Evolutionary conservation across 768 basidiomycete species (phyloP).

Genomic region (Tephrocybe sp.): DNA sequence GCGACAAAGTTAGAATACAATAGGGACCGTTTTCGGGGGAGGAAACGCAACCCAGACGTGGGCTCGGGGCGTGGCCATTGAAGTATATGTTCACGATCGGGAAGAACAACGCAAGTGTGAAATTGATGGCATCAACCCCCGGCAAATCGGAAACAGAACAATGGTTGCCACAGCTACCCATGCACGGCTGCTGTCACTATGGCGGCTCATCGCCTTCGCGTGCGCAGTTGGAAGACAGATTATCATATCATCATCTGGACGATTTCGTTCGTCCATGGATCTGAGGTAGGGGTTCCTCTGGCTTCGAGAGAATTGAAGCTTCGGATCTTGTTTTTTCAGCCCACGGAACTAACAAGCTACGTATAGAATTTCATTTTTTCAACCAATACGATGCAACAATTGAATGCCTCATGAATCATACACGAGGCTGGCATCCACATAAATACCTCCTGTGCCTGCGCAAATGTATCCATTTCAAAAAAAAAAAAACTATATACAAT

Average conservation of each 20-base stretch:
- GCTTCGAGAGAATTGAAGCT: too few species aligned
- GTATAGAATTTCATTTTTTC: too few species aligned
- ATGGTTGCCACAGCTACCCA: slow-evolving; percentile 14
- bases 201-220: not conserved
- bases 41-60: not conserved
- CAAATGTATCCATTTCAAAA: too few species aligned
- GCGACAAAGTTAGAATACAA: slow-evolving; percentile 9
- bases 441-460: too few species aligned
- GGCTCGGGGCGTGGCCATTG: not conserved
- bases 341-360: too few species aligned
- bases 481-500: too few species aligned
- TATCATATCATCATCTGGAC: not conserved
- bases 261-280: too few species aligned
- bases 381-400: too few species aligned
- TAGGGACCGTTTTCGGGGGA: slow-evolving; percentile 1
- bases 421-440: too few species aligned
- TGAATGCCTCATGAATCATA: too few species aligned
- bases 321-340: too few species aligned
- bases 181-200: not conserved
- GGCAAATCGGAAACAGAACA: slow-evolving; percentile 10
- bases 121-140: slow-evolving; percentile 10
- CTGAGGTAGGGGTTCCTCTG: too few species aligned
- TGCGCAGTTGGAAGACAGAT: not conserved
- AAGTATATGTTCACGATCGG: not conserved
- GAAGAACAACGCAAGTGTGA: slow-evolving; percentile 10